These are phyloP conservation scores for Eurotiales sp. DNA, from an alignment of 2,329 filamentous ascomycete genomes.

Conservation along the genomic window DNA sequence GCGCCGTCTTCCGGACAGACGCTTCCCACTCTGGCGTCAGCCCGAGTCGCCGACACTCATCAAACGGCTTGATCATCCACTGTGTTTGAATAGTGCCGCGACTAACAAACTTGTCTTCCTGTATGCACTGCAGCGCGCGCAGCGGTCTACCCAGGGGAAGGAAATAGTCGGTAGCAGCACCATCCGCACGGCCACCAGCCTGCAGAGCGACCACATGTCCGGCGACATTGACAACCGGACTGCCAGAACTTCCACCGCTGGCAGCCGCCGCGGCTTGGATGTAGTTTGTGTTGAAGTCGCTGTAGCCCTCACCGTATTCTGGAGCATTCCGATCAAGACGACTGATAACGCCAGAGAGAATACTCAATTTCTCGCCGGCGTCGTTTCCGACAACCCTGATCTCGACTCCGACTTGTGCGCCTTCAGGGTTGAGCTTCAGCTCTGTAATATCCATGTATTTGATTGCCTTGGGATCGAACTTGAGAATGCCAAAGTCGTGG, in stretches of 20 bases:
- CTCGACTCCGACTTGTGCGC: slow-evolving; percentile 82
- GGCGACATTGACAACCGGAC: slow-evolving; percentile 93
- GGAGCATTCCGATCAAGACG: slow-evolving; percentile 93
- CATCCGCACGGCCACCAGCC: slow-evolving; percentile 88
- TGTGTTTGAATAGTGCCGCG: slow-evolving; percentile 97
- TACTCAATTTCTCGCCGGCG: slow-evolving; percentile 96
- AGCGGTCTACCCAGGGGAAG: slow-evolving; percentile 86
- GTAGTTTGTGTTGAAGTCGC: slow-evolving; percentile 95
- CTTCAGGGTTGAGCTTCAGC: slow-evolving; percentile 75
- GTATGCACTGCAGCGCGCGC: slow-evolving; percentile 81
- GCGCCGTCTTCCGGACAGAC: slow-evolving; percentile 75
- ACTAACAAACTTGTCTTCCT: slow-evolving; percentile 68
- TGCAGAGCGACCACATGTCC: slow-evolving; percentile 89
- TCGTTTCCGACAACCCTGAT: slow-evolving; percentile 98
- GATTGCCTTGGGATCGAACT: slow-evolving; percentile 92
- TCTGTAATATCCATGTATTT: slow-evolving; percentile 93
- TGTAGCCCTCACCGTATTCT: slow-evolving; percentile 96
- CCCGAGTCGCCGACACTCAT: slow-evolving; percentile 88
- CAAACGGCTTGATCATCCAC: slow-evolving; percentile 94
- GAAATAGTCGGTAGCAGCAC: slow-evolving; percentile 96
- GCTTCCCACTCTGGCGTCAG: slow-evolving; percentile 83
- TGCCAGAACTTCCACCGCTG: slow-evolving; percentile 95
- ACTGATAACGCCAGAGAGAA: slow-evolving; percentile 94
- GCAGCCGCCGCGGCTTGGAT: slow-evolving; percentile 97
- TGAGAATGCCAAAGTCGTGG: slow-evolving; percentile 95